Conservation (phyloP, 2,329 filamentous ascomycete genomes). For the Colletotrichum destructivum region DNA sequence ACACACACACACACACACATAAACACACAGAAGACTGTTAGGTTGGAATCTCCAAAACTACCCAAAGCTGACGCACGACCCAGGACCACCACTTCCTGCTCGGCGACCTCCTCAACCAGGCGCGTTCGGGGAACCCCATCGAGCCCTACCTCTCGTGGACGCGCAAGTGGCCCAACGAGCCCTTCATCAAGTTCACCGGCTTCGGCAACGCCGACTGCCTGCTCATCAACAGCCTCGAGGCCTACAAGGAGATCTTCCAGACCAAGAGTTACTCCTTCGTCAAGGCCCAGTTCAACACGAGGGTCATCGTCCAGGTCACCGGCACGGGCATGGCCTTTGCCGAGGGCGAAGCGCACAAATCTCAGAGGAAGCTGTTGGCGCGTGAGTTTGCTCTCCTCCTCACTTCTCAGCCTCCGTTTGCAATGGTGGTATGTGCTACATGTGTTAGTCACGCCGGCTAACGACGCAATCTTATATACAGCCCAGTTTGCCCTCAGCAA, state of each 20-base stretch:
- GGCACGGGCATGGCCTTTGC: constrained; percentile 53
- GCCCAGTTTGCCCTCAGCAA: constrained; percentile 52
- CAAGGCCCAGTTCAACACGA: constrained; percentile 50
- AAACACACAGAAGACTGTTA: no score
- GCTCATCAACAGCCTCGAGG: constrained; percentile 45
- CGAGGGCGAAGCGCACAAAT: constrained; percentile 54
- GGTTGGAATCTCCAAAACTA: no score
- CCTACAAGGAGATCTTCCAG: constrained; percentile 48
- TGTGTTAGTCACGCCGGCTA: background rate
- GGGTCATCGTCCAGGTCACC: constrained; percentile 46
- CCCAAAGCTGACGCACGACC: background rate
- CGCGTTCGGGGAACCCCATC: constrained; percentile 36
- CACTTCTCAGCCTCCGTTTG: no score
- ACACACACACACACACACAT: no score
- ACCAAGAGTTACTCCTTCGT: constrained; percentile 50
- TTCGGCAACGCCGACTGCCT: constrained; percentile 48
- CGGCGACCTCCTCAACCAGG: constrained; percentile 43
- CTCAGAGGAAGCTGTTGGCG: constrained; percentile 53
- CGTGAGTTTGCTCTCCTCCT: constrained; percentile 31
- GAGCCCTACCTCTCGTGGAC: constrained; percentile 46
- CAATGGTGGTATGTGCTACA: no score
- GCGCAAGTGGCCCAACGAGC: constrained; percentile 45
- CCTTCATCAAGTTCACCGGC: constrained; percentile 48
- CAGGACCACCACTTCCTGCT: constrained; percentile 45
- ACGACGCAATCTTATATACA: background rate